Percentiles rank a stretch among this genome's conserved stretches.
phyloP scores from a whole-genome alignment of 352 stramenopile species.

The Pythium chondricola region DNA sequence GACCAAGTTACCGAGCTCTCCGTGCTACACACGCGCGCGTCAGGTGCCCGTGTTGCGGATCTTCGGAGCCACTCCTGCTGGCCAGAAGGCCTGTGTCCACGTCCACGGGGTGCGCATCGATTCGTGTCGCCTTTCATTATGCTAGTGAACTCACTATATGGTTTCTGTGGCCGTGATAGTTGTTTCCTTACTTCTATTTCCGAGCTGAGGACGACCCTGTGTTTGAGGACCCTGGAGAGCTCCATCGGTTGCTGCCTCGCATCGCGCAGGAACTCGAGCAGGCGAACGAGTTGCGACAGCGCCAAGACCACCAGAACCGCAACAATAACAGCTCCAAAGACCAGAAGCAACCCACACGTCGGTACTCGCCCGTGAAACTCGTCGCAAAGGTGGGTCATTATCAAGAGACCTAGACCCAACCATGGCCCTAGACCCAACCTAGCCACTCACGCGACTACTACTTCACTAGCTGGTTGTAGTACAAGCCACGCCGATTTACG shows the following conservation, averaged over 20 bases:
- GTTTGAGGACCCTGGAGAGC: constrained; percentile 62
- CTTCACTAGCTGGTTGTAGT: constrained; percentile 87
- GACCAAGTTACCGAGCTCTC: constrained; percentile 35
- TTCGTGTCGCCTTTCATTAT: neutral
- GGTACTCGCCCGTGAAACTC: constrained; percentile 19
- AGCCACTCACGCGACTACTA: no score
- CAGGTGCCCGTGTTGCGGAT: constrained; percentile 85
- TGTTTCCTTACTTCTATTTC: constrained; percentile 89
- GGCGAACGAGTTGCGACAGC: constrained; percentile 38
- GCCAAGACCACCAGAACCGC: constrained; percentile 21
- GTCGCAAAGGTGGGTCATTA: constrained; percentile 68
- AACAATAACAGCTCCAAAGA: neutral
- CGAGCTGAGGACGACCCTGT: constrained; percentile 49
- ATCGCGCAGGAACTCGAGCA: constrained; percentile 71
- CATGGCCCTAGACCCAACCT: no score
- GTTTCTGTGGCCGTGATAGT: constrained; percentile 23
- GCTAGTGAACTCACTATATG: neutral
- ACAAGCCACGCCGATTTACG: constrained; percentile 85
- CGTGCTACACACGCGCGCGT: constrained; percentile 59
- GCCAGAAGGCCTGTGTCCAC: constrained; percentile 87
- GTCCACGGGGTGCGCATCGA: constrained; percentile 64
- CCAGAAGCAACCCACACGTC: neutral
- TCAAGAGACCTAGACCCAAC: no score
- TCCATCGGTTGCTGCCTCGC: constrained; percentile 51
- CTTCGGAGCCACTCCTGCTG: constrained; percentile 85